Conservation (phyloP, 2,329 filamentous ascomycete species). For the Rugonectria rugulosa region DNA sequence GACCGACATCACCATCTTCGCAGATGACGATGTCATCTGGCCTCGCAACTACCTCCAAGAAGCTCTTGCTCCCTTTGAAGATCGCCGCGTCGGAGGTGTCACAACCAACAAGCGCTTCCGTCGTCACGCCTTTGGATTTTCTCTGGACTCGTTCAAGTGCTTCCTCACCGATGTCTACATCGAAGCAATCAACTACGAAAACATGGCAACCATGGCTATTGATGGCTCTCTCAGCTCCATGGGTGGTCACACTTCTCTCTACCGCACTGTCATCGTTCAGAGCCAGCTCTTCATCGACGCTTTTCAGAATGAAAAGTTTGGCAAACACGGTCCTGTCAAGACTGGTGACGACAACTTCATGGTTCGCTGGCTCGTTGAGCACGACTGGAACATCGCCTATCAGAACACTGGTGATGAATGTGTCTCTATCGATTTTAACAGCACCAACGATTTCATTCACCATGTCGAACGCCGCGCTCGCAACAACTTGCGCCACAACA, state of each 20-base stretch:
- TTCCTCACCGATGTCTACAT: slow-evolving; percentile 19
- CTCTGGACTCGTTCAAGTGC: slow-evolving; percentile 3
- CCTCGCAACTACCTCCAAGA: slow-evolving; percentile 12
- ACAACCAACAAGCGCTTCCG: slow-evolving; percentile 18
- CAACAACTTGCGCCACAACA: slow-evolving; percentile 10
- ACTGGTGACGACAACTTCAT: slow-evolving; percentile 27
- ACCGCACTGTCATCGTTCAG: slow-evolving; percentile 11
- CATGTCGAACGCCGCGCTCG: slow-evolving; percentile 17
- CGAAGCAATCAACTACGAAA: slow-evolving; percentile 11
- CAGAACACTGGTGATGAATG: slow-evolving; percentile 12
- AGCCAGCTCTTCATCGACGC: background rate
- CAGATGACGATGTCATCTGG: slow-evolving; percentile 28
- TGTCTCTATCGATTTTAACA: background rate
- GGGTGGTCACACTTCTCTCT: slow-evolving; percentile 13
- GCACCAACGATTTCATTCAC: slow-evolving; percentile 4
- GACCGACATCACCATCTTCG: slow-evolving; percentile 14
- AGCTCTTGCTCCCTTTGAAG: slow-evolving; percentile 19
- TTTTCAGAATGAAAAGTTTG: slow-evolving; percentile 21
- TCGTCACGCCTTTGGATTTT: background rate
- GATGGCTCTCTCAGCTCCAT: slow-evolving; percentile 18
- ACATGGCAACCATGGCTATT: slow-evolving; percentile 2
- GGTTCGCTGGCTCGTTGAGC: slow-evolving; percentile 14
- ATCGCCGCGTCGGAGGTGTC: slow-evolving; percentile 14
- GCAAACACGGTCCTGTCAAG: slow-evolving; percentile 11
- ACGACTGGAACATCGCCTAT: slow-evolving; percentile 11